Conservation (phyloP, 331 rosid species). For the Acacia pycnantha region DNA sequence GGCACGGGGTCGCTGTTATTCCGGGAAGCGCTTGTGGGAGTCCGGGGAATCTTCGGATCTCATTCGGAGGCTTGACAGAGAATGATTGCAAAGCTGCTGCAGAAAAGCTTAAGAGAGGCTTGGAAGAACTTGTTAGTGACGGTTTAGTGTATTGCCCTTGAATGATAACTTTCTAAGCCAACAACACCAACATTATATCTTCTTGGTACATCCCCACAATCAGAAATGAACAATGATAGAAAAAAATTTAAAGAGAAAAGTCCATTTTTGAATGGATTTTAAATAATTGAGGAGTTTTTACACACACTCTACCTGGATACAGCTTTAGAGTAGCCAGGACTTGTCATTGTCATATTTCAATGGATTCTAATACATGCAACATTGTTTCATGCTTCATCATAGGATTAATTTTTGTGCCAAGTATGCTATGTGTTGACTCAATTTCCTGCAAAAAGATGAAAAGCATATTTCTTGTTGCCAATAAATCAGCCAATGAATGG, state of each 20-base stretch:
- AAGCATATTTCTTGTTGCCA: neutral
- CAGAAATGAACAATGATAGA: neutral
- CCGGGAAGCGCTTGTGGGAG: constrained; percentile 85
- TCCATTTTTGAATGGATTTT: constrained; percentile 34
- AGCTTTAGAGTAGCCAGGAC: constrained; percentile 26
- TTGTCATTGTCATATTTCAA: constrained; percentile 21
- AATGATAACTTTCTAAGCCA: constrained; percentile 2
- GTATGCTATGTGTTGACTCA: neutral
- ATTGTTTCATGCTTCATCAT: constrained; percentile 3
- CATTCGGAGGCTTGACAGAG: constrained; percentile 86
- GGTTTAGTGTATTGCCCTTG: constrained; percentile 58
- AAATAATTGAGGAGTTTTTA: constrained; percentile 43
- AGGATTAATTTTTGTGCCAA: neutral
- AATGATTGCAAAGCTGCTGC: constrained; percentile 82
- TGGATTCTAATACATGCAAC: constrained; percentile 10
- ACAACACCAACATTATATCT: constrained; percentile 1
- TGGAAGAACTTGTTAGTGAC: constrained; percentile 70
- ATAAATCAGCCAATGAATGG: neutral
- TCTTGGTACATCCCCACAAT: neutral
- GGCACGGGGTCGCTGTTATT: constrained; percentile 83
- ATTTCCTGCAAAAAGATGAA: neutral
- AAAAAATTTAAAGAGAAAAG: constrained; percentile 25
- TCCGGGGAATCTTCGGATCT: constrained; percentile 76
- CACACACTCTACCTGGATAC: constrained; percentile 13
- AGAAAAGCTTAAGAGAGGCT: constrained; percentile 66